These are phyloP conservation scores for Cladophialophora carrionii DNA, from an alignment of 2,329 filamentous ascomycete genomes.

Conservation along the genomic window DNA sequence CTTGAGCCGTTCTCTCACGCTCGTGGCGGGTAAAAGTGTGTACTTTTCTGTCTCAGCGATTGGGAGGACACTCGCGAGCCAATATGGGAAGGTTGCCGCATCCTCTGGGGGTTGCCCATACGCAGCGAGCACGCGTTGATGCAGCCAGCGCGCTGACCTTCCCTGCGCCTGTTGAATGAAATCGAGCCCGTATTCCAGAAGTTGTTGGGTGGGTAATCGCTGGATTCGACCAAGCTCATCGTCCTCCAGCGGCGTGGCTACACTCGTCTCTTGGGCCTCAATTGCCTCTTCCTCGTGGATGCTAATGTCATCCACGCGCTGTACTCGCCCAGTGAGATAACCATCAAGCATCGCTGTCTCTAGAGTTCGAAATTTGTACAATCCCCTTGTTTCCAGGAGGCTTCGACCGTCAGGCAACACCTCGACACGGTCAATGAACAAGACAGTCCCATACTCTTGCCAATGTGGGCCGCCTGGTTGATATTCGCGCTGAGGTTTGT, in stretches of 20 bases:
- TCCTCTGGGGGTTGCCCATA: slow-evolving; percentile 80
- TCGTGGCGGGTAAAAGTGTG: slow-evolving; percentile 69
- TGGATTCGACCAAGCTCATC: slow-evolving; percentile 49
- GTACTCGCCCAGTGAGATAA: slow-evolving; percentile 74
- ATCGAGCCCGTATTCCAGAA: slow-evolving; percentile 66
- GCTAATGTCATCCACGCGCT: slow-evolving; percentile 79
- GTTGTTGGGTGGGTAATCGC: slow-evolving; percentile 68
- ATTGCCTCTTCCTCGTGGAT: slow-evolving; percentile 76
- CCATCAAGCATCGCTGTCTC: slow-evolving; percentile 70
- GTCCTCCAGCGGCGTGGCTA: slow-evolving; percentile 43
- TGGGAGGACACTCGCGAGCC: slow-evolving; percentile 82
- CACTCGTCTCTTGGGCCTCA: slow-evolving; percentile 68
- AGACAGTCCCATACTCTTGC: slow-evolving; percentile 73
- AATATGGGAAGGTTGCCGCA: slow-evolving; percentile 80
- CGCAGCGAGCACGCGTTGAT: slow-evolving; percentile 69
- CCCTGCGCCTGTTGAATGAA: slow-evolving; percentile 72
- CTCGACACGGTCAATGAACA: slow-evolving; percentile 75
- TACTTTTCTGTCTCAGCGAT: slow-evolving; percentile 81
- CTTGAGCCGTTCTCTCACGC: slow-evolving; percentile 79
- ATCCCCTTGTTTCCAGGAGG: slow-evolving; percentile 74
- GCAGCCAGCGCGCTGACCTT: slow-evolving; percentile 73
- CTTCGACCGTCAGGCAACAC: slow-evolving; percentile 79
- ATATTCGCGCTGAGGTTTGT: slow-evolving; percentile 58
- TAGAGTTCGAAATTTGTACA: slow-evolving; percentile 75
- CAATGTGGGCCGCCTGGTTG: slow-evolving; percentile 63